These are phyloP conservation scores for Xylaria venustula DNA, from an alignment of 495 filamentous ascomycete genomes.

Conservation along the genomic window DNA sequence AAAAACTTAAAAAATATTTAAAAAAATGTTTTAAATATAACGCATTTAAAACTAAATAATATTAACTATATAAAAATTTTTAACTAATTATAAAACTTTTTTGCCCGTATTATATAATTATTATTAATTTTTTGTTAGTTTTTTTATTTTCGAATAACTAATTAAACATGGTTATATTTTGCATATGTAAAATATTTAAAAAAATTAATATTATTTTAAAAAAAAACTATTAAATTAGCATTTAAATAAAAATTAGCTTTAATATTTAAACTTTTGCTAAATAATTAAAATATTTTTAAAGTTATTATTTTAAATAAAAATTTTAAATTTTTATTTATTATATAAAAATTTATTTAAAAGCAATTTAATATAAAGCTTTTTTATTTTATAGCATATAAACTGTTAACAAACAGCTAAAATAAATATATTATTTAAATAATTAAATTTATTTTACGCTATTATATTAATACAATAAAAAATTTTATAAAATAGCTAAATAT, in stretches of 20 bases:
- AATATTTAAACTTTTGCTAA: background rate
- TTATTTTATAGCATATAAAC: background rate
- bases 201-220: background rate
- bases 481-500: background rate
- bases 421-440: background rate
- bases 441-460: conserved; percentile 4
- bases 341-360: background rate
- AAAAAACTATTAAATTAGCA: background rate
- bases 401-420: background rate
- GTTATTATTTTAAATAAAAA: no score
- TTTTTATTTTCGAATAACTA: background rate
- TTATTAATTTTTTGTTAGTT: background rate
- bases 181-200: background rate
- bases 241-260: background rate
- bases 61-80: background rate
- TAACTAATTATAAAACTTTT: background rate
- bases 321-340: background rate
- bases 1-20: no score
- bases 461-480: background rate
- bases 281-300: no score
- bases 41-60: background rate
- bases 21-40: background rate
- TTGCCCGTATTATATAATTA: conserved; percentile 1
- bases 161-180: background rate
- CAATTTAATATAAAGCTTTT: background rate